Conservation (phyloP, 345 rosid species). For the Boechera stricta region DNA sequence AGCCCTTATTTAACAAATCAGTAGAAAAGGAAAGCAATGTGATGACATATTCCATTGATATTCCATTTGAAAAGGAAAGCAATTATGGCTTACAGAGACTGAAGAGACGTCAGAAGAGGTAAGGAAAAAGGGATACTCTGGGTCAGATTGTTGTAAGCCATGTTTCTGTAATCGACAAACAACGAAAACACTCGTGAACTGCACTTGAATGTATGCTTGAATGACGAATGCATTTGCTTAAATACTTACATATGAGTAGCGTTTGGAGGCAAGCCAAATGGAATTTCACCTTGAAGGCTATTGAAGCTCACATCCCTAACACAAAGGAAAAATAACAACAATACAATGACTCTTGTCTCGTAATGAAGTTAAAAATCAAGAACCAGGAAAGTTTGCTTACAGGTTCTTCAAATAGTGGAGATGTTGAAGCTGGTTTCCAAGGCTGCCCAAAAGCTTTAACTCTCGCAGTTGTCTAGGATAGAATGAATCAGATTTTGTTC, state of each 20-base stretch:
- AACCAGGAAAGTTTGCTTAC: conserved; percentile 52
- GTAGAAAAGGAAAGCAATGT: conserved; percentile 7
- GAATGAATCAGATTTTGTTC: conserved; percentile 21
- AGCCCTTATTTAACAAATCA: conserved; percentile 10
- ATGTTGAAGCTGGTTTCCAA: conserved; percentile 71
- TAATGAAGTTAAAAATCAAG: conserved; percentile 6
- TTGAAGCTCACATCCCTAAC: conserved; percentile 84
- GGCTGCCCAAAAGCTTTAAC: conserved; percentile 67
- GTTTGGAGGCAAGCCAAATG: conserved; percentile 74
- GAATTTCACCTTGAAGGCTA: conserved; percentile 71
- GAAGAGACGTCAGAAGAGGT: conserved; percentile 59
- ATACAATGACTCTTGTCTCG: conserved; percentile 5
- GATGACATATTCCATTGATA: neutral
- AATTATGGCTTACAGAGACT: conserved; percentile 62
- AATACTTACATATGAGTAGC: conserved; percentile 74
- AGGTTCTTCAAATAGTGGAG: conserved; percentile 70
- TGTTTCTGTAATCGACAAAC: conserved; percentile 58
- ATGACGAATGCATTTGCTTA: conserved; percentile 16
- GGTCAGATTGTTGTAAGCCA: conserved; percentile 74
- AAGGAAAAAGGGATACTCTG: conserved; percentile 72
- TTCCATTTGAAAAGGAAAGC: conserved; percentile 14
- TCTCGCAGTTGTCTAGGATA: conserved; percentile 60
- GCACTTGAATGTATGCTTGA: neutral
- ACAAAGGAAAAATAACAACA: conserved; percentile 18
- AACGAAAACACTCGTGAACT: conserved; percentile 3